phyloP scores from a whole-genome alignment of 2,329 filamentous ascomycete species.

The Pseudogymnoascus sp. region DNA sequence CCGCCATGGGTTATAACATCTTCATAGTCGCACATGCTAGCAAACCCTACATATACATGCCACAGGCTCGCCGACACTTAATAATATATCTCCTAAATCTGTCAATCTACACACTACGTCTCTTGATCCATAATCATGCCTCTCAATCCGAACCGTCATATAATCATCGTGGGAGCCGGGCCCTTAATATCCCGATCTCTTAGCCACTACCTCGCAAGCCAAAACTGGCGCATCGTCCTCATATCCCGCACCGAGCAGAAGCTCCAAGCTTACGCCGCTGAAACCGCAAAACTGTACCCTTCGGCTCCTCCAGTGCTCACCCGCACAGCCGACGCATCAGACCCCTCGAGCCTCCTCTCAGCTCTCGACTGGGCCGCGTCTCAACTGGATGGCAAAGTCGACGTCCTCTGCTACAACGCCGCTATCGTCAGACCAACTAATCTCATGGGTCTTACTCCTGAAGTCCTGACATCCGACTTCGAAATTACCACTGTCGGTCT shows the following conservation, averaged over 20 bases:
- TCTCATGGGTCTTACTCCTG: background rate
- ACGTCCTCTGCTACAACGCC: background rate
- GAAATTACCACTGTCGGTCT: background rate
- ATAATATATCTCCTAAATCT: background rate
- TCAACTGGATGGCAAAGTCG: background rate
- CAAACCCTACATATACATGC: background rate
- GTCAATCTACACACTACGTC: background rate
- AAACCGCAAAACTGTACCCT: slow-evolving; percentile 44
- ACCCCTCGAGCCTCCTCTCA: background rate
- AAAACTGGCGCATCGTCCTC: slow-evolving; percentile 53
- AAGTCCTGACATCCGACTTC: background rate
- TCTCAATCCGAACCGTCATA: background rate
- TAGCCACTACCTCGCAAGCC: background rate
- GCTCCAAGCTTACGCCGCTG: slow-evolving; percentile 65
- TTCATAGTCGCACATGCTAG: background rate
- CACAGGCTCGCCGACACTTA: background rate
- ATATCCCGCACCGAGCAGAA: slow-evolving; percentile 91
- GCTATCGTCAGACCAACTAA: background rate
- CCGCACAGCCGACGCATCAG: background rate
- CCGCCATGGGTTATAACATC: background rate
- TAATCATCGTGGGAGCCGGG: background rate
- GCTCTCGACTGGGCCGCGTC: background rate
- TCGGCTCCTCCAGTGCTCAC: background rate
- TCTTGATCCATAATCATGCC: background rate
- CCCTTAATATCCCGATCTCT: background rate